phyloP scores from a whole-genome alignment of 116 monocot species.

The Papilionanthe hybrid region DNA sequence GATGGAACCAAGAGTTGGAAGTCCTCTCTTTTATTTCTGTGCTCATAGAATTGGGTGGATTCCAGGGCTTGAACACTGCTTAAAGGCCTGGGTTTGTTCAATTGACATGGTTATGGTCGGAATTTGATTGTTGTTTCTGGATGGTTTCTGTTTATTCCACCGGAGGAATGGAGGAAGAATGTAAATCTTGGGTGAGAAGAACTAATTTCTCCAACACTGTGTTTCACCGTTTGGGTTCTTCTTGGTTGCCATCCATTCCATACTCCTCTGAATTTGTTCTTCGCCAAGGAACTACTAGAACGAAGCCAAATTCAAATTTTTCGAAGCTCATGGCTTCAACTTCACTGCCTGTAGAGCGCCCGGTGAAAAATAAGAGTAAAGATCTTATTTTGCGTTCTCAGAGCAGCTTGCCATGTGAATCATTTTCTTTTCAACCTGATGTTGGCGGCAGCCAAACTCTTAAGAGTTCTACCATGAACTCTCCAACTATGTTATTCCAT shows the following conservation, averaged over 20 bases:
- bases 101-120: background rate
- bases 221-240: slow-evolving; percentile 45
- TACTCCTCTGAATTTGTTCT: slow-evolving; percentile 9
- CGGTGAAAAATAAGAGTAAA: slow-evolving; percentile 2
- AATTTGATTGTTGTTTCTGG: background rate
- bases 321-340: slow-evolving; percentile 15
- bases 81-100: background rate
- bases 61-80: background rate
- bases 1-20: background rate
- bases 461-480: background rate
- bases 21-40: background rate
- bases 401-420: slow-evolving; percentile 15
- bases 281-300: slow-evolving; percentile 6
- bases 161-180: slow-evolving; percentile 33
- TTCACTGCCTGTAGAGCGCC: slow-evolving; percentile 17
- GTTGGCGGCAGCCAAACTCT: background rate
- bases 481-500: background rate
- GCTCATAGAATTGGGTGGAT: background rate
- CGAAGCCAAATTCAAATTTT: background rate
- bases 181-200: slow-evolving; percentile 46
- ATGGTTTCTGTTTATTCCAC: slow-evolving; percentile 1
- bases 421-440: slow-evolving; percentile 1
- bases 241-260: slow-evolving; percentile 25
- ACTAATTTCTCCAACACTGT: slow-evolving; percentile 40
- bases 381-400: slow-evolving; percentile 7